Base-by-base conservation (phyloP, 192 early-diverging fungal species). In the Linnemannia hyalina region DNA sequence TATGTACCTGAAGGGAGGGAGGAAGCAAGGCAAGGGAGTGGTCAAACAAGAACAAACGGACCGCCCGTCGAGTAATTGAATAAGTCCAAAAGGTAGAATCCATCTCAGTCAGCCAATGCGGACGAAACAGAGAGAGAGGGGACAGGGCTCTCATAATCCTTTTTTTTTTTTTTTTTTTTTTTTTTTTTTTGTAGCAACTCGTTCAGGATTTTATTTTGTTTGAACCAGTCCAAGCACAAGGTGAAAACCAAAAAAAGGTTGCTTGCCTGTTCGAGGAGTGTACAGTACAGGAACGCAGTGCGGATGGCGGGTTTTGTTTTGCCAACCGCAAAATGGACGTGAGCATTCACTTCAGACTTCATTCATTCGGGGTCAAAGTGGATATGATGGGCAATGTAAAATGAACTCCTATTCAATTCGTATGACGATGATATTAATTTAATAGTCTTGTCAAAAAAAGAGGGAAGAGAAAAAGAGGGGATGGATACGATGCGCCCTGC, bases 131-230 rank as follows among this genome's bases (percentile, higher is more conserved):
- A 60, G n/a, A 10, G 55, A 35, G 35, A 35, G n/a, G n/a, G 55
- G 55, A 60, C 55, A 60, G 55, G 55, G 55, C 55, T 60, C 55
- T 60, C 55, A 57, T 3, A 60, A 60, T 60, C n/a, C n/a, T 60
- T 55, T 55, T 55, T 60, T 60, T 60, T 65, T 65, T 65, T 65
- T 65, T 65, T 65, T 65, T 32, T 63, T 63, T 63, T 63, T n/a
- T 29, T 63, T n/a, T 63, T 63, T 63, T 63, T 2, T 26, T 63
- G n/a, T n/a, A n/a, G 22, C n/a, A 29, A 10, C 26, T 65, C 60
- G 60, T 65, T 65, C 60, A 65, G 49, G 49, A 52, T 65, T 65
- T 65, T 65, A 32, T 65, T 65, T 65, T 65, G 60, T 29, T 63
- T 57, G 22, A 29, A n/a, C n/a, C n/a, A 23, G 57, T 29, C 26